A percentile compares a stretch with the other conserved stretches of the same genome.
Conservation (phyloP, 768 basidiomycete species). For the Phylloporus sp. region DNA sequence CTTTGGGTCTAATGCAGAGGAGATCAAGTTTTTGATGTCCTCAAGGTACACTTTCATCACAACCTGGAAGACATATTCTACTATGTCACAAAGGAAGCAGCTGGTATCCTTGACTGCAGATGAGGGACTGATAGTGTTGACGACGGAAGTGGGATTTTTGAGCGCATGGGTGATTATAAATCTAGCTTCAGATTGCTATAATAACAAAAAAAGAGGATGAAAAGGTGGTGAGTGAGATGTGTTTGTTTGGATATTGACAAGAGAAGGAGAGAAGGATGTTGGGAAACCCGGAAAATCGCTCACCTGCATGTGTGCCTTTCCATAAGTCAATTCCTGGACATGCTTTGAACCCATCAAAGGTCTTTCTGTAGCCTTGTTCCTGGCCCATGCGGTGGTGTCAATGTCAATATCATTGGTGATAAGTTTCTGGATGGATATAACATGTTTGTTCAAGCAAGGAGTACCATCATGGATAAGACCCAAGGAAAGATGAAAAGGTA, state of each 20-base stretch:
- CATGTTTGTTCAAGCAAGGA: background rate
- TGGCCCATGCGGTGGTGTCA: background rate
- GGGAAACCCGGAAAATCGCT: background rate
- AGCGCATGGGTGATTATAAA: background rate
- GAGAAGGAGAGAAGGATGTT: too few relatives aligned
- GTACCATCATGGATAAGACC: background rate
- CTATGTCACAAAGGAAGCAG: background rate
- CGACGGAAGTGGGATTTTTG: background rate
- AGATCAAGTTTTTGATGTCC: background rate
- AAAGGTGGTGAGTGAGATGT: too few relatives aligned
- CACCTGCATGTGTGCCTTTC: background rate
- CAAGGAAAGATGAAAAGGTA: background rate
- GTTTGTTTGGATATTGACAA: too few relatives aligned
- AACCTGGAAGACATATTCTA: background rate
- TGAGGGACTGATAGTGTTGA: background rate
- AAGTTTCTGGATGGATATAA: background rate
- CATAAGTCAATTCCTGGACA: constrained; percentile 1
- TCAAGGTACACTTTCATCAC: background rate
- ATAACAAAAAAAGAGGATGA: background rate
- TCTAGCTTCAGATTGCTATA: background rate
- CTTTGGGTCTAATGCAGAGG: background rate
- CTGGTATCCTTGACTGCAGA: background rate
- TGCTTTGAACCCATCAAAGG: background rate
- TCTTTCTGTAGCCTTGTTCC: rapidly evolving
- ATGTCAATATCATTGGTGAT: background rate